Base-by-base conservation (phyloP, 108 stramenopile genomes). In the Nitzschia sp. region DNA sequence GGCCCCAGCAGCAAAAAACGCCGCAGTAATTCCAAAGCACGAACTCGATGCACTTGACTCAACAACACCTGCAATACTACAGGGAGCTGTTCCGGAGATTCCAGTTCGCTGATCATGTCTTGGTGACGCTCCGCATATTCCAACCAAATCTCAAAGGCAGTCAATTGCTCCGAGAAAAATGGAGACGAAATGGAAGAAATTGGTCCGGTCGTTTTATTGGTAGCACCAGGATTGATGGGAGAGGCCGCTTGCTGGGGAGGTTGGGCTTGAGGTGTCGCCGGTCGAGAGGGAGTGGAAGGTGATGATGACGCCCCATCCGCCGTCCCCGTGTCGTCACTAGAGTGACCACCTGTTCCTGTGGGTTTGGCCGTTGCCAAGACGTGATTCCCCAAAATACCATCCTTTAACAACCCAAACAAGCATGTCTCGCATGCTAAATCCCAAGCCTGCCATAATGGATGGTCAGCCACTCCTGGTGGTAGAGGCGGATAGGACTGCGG, bases 371-470 rank as follows among this genome's bases (percentile, higher is more conserved):
- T 11, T 13, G 30, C 26, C 13, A 64, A 4, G 11, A 54, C 55
- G 22, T 68, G 45, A 34, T 78, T 72, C 0, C 58, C 67, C 21
- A 90, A 58, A 6, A 81, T 53, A 2, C 95, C 95, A 41, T 88
- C 82, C 45, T 85, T 73, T 11, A 92, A 80, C 15, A 99, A 73
- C 34, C 81, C 83, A 57, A 84, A 78, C 22, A 99, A 71, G 58
- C 96, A 95, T 0, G 88, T 94, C 70, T 99, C 99, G 32, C 96
- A 94, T 1, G 97, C 98, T n/a, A 97, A 68, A 77, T 99, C 99
- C 98, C 98, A 99, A 0, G 99, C 80, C 54, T 90, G 83, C 99
- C 99, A 99, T 28, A 99, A 70, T 2, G 96, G 96, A 80, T 99
- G 99, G 66, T 95, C 78, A 33, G 81, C 83, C 2, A 95, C 92